These are phyloP conservation scores for Metschnikowia henanensis DNA, from an alignment of 805 yeast genomes.

Conservation along the genomic window DNA sequence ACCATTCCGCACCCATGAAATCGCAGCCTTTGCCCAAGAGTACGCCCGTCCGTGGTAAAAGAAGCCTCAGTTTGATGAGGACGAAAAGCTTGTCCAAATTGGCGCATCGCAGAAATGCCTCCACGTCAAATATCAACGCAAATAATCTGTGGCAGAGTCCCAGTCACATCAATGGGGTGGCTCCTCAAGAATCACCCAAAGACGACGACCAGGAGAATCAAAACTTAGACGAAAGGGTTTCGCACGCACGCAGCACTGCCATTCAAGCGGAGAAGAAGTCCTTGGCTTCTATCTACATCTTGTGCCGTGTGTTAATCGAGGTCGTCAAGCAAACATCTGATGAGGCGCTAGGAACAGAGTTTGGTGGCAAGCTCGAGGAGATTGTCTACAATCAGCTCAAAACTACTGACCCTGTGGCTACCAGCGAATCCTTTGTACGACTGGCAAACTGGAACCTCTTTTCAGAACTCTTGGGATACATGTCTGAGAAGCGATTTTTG, in stretches of 20 bases:
- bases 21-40: slow-evolving; percentile 5
- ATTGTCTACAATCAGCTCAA: slow-evolving; percentile 88
- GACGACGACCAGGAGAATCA: slow-evolving; percentile 11
- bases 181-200: slow-evolving; percentile 1
- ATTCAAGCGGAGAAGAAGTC: slow-evolving; percentile 86
- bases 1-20: background rate
- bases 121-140: slow-evolving; percentile 33
- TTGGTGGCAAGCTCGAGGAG: slow-evolving; percentile 84
- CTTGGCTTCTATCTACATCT: slow-evolving; percentile 78
- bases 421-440: slow-evolving; percentile 62
- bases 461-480: slow-evolving; percentile 84
- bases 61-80: slow-evolving; percentile 42
- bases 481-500: slow-evolving; percentile 81
- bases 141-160: slow-evolving; percentile 17
- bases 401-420: slow-evolving; percentile 80
- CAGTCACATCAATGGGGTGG: background rate
- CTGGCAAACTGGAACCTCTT: slow-evolving; percentile 93
- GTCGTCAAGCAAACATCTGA: slow-evolving; percentile 85
- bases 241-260: slow-evolving; percentile 60
- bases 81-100: slow-evolving; percentile 38
- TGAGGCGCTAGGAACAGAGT: slow-evolving; percentile 71
- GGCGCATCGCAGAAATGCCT: slow-evolving; percentile 50
- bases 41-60: slow-evolving; percentile 25
- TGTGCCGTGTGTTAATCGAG: slow-evolving; percentile 90
- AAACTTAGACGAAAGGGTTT: slow-evolving; percentile 29